Evolutionary conservation across 2,329 filamentous ascomycete species (phyloP).

Genomic region (Fusarium foetens): DNA sequence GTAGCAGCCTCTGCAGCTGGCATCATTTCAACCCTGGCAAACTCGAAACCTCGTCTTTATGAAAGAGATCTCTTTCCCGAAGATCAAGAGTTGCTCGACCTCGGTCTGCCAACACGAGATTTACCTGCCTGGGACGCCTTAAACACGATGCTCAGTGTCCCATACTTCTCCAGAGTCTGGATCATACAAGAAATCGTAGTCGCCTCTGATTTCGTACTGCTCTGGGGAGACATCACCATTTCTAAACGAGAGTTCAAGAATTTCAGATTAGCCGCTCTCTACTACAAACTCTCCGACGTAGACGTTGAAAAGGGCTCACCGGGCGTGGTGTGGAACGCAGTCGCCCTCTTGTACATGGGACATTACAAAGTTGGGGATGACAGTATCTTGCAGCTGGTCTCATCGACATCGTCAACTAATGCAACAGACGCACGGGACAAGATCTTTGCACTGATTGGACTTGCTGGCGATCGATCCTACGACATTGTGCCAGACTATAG

Average conservation of each 20-base stretch:
- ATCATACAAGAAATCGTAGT: background rate
- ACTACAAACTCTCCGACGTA: background rate
- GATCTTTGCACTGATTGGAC: background rate
- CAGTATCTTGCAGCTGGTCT: background rate
- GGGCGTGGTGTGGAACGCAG: background rate
- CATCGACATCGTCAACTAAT: fast-evolving
- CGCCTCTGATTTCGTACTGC: background rate
- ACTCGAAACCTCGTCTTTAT: fast-evolving
- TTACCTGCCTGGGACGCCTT: background rate
- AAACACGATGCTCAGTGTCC: fast-evolving
- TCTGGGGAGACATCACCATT: background rate
- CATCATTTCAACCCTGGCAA: background rate
- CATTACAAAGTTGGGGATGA: fast-evolving
- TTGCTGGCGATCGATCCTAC: background rate
- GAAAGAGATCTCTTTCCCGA: background rate
- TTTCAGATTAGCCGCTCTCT: background rate
- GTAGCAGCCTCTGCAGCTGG: background rate
- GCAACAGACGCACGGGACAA: background rate
- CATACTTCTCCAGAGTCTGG: background rate
- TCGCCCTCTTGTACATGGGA: background rate
- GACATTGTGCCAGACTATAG: background rate
- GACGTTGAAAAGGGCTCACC: background rate
- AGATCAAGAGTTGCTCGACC: background rate
- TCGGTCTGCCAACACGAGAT: background rate
- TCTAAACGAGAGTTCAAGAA: fast-evolving